Evolutionary conservation across 257 asterid genomes (phyloP).

Genomic region (Petrea volubilis): DNA sequence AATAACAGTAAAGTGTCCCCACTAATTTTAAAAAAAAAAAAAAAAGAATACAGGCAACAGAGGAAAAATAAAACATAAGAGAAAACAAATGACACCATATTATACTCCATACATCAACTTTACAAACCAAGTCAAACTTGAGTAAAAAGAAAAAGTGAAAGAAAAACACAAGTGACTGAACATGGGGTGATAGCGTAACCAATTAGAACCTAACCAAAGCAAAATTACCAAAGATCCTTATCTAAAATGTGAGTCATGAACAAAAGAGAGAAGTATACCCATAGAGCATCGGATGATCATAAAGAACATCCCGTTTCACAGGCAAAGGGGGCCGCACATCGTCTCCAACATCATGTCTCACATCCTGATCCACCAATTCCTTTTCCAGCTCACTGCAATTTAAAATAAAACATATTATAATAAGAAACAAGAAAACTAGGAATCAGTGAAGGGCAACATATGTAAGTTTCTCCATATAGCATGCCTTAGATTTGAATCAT

Average conservation of each 20-base stretch:
- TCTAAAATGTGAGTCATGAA: neutral
- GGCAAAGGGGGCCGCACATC: constrained; percentile 93
- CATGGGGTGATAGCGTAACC: neutral
- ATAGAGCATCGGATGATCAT: constrained; percentile 58
- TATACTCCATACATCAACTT: constrained; percentile 7
- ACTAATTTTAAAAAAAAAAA: neutral
- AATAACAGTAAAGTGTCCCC: neutral
- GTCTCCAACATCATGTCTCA: constrained; percentile 49
- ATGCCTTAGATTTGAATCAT: constrained; percentile 61
- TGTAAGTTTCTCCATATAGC: constrained; percentile 14
- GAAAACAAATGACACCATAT: neutral
- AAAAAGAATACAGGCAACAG: neutral
- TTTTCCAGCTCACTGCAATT: constrained; percentile 44
- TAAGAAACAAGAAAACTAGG: constrained; percentile 11
- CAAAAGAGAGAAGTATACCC: constrained; percentile 55
- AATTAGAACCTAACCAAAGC: neutral
- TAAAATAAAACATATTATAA: constrained; percentile 1
- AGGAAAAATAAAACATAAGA: neutral
- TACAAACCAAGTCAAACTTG: constrained; percentile 9
- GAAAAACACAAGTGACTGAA: neutral
- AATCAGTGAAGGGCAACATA: constrained; percentile 8
- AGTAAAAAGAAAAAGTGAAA: neutral
- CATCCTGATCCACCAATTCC: constrained; percentile 44
- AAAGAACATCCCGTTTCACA: constrained; percentile 89
- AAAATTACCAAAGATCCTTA: neutral